Evolutionary conservation across 2,329 filamentous ascomycete species (phyloP).

Genomic region (Talaromyces funiculosus): DNA sequence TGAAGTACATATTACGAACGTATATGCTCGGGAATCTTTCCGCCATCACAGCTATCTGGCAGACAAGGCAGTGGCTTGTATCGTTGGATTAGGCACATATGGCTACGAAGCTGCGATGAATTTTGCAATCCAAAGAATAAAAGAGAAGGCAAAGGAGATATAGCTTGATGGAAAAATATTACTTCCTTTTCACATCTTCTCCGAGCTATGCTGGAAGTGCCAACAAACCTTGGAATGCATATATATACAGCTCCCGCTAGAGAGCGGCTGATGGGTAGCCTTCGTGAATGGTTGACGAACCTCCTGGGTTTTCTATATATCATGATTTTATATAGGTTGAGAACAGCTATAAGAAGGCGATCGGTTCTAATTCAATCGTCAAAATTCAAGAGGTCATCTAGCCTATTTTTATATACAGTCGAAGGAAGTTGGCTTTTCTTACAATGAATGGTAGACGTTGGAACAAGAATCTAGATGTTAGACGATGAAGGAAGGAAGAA

Average conservation of each 20-base stretch:
- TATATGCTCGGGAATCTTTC: conserved; percentile 63
- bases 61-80: conserved; percentile 69
- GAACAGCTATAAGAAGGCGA: not conserved
- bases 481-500: not conserved
- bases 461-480: not conserved
- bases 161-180: too few species aligned
- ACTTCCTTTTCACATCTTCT: not conserved
- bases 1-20: conserved; percentile 66
- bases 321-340: not conserved
- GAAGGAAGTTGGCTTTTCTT: not conserved
- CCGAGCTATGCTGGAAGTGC: not conserved
- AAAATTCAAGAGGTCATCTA: not conserved
- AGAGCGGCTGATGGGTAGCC: too few species aligned
- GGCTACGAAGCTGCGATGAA: conserved; percentile 59
- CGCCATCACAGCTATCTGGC: conserved; percentile 65
- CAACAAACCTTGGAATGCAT: not conserved
- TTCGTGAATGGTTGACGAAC: not conserved
- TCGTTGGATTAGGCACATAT: conserved; percentile 61
- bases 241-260: not conserved
- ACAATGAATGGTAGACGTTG: not conserved
- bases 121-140: conserved; percentile 9
- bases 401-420: not conserved
- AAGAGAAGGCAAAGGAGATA: not conserved
- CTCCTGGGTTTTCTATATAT: not conserved
- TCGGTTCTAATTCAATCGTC: not conserved